These are phyloP conservation scores for Agaricus sinodeliciosus DNA, from an alignment of 768 basidiomycete species.

Conservation along the genomic window DNA sequence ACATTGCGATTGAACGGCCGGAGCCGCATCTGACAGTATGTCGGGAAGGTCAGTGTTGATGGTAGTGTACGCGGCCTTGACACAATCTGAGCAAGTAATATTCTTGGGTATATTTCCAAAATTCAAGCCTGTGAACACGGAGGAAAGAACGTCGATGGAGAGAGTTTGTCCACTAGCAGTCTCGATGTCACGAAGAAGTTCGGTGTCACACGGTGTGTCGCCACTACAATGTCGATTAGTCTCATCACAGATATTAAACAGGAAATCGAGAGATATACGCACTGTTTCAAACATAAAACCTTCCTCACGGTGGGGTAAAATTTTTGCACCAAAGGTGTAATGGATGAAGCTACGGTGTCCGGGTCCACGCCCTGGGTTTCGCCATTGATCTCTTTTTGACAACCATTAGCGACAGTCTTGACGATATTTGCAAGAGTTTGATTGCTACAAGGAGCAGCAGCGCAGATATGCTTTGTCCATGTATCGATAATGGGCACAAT, in stretches of 20 bases:
- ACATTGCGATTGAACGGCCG: slow-evolving; percentile 32
- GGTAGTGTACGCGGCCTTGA: slow-evolving; percentile 45
- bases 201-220: slow-evolving; percentile 44
- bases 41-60: slow-evolving; percentile 28
- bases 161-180: slow-evolving; percentile 26
- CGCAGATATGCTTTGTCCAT: slow-evolving; percentile 56
- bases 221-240: slow-evolving; percentile 20
- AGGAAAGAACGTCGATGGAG: slow-evolving; percentile 23
- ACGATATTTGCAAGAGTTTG: slow-evolving; percentile 48
- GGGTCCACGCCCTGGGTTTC: not conserved
- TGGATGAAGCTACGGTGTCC: not conserved
- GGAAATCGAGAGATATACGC: slow-evolving; percentile 20
- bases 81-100: slow-evolving; percentile 46
- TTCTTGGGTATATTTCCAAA: slow-evolving; percentile 23
- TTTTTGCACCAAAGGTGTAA: slow-evolving; percentile 37
- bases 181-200: slow-evolving; percentile 51
- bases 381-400: slow-evolving; percentile 28
- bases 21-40: slow-evolving; percentile 20
- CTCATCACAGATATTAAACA: not conserved
- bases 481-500: slow-evolving; percentile 41
- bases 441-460: slow-evolving; percentile 48
- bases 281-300: slow-evolving; percentile 62
- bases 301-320: slow-evolving; percentile 53
- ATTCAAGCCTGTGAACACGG: slow-evolving; percentile 13
- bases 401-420: slow-evolving; percentile 41